Base-by-base conservation (phyloP, 495 filamentous ascomycete species). In the Neurospora sp. region DNA sequence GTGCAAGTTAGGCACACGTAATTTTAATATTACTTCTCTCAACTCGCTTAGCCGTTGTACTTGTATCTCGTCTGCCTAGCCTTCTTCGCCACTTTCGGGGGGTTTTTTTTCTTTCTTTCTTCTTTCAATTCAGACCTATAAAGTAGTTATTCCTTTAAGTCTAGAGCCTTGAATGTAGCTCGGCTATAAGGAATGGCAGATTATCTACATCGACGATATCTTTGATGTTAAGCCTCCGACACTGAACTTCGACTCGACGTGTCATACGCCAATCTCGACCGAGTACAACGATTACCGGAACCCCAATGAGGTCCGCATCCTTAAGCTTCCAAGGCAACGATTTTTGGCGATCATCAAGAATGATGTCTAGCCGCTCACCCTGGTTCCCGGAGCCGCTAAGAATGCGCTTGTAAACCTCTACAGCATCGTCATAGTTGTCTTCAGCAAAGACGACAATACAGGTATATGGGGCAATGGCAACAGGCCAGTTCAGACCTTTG, bases 241-340 rank as follows among this genome's bases (percentile, higher is more conserved):
- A 94, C 77, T 97, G 92, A 42, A 98, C 88, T 77, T 97, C 94
- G 61, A 91, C 85, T 27, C 84, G 83, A 69, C 84, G 83, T 7
- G 88, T 84, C 27, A 86, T 84, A 75, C 80, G 86, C 94, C 94
- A 97, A 20, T 83, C 85, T 74, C 88, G 90, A 4, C 95, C 95
- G 42, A 97, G 82, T 18, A 96, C 83, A 2, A 96, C 82, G 31
- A 96, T 86, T 16, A 98, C 81, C 0, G 95, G 95, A 80, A 94
- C 97, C 14, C 95, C 95, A 73, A 97, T 88, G 70, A 96, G 76
- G 78, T 97, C 94, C 3, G 95, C 95, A 81, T 98, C 95, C 3
- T 85, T 88, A 71, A 98, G 82, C 78, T 95, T 97, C 93, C 92
- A 97, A 18, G 89, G 88, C 68, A 95, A 81, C 8, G 87, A 81